These are phyloP conservation scores for Meripilus lineatus DNA, from an alignment of 1,284 basidiomycete species.

Conservation along the genomic window DNA sequence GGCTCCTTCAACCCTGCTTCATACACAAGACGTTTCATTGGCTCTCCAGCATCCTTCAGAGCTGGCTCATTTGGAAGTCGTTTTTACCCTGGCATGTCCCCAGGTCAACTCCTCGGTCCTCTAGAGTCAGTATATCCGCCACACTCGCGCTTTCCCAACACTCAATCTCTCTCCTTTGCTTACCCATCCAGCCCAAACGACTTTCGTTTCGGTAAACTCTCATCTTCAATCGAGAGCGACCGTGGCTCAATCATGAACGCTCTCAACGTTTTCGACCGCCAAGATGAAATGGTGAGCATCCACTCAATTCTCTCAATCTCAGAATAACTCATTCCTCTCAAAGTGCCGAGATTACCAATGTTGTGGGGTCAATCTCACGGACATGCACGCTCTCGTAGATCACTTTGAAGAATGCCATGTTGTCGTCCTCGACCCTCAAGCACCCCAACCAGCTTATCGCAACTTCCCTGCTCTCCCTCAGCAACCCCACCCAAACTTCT, in stretches of 20 bases:
- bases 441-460: conserved; percentile 26
- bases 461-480: conserved; percentile 29
- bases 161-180: not conserved
- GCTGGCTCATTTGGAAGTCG: conserved; percentile 57
- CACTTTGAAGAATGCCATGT: conserved; percentile 86
- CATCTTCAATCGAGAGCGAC: conserved; percentile 58
- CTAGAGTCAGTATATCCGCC: conserved; percentile 47
- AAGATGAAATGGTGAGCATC: conserved; percentile 60
- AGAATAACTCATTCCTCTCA: conserved; percentile 5
- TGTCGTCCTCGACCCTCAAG: conserved; percentile 60
- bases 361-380: conserved; percentile 74
- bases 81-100: conserved; percentile 55
- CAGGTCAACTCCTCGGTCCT: conserved; percentile 54
- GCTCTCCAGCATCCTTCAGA: conserved; percentile 67
- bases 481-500: conserved; percentile 33
- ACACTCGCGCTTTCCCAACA: conserved; percentile 1
- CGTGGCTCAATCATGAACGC: conserved; percentile 60
- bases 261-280: conserved; percentile 59
- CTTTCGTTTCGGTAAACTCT: conserved; percentile 48
- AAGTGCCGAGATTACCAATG: conserved; percentile 81
- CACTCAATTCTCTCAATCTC: conserved; percentile 3
- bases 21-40: conserved; percentile 60
- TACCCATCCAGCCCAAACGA: conserved; percentile 40
- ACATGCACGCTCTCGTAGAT: conserved; percentile 81
- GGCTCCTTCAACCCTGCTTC: conserved; percentile 57